These are phyloP conservation scores for Suillus sp. DNA, from an alignment of 768 basidiomycete genomes.

Conservation along the genomic window DNA sequence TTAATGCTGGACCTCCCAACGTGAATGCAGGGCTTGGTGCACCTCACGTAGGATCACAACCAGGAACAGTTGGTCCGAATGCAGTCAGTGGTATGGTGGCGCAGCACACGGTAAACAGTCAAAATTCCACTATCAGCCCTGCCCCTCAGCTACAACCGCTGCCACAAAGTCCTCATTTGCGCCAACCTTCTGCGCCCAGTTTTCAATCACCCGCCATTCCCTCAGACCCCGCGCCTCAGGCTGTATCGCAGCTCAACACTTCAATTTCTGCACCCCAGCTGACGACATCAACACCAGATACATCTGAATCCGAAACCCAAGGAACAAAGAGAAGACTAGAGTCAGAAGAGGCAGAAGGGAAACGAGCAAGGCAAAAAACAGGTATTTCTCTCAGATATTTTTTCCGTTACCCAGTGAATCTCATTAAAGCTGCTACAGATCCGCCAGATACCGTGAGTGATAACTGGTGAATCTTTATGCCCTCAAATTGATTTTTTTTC, in stretches of 20 bases:
- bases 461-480: constrained; percentile 15
- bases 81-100: constrained; percentile 26
- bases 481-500: constrained; percentile 10
- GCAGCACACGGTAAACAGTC: constrained; percentile 27
- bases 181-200: constrained; percentile 24
- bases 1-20: constrained; percentile 14
- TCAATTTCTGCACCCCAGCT: constrained; percentile 15
- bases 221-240: background rate
- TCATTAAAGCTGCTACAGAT: constrained; percentile 43
- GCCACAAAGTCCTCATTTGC: constrained; percentile 34
- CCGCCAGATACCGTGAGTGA: constrained; percentile 50
- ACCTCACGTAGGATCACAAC: constrained; percentile 16
- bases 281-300: constrained; percentile 13
- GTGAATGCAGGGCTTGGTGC: constrained; percentile 23
- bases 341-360: constrained; percentile 63
- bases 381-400: constrained; percentile 44
- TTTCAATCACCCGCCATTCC: constrained; percentile 5
- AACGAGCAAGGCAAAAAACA: constrained; percentile 72
- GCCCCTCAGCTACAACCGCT: constrained; percentile 27
- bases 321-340: constrained; percentile 75
- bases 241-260: constrained; percentile 13
- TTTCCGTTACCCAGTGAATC: constrained; percentile 24
- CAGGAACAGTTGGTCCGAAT: constrained; percentile 24
- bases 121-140: constrained; percentile 22
- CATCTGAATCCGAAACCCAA: constrained; percentile 59